Conservation (phyloP, 208 protist species). For the Trypanosoma rangeli region DNA sequence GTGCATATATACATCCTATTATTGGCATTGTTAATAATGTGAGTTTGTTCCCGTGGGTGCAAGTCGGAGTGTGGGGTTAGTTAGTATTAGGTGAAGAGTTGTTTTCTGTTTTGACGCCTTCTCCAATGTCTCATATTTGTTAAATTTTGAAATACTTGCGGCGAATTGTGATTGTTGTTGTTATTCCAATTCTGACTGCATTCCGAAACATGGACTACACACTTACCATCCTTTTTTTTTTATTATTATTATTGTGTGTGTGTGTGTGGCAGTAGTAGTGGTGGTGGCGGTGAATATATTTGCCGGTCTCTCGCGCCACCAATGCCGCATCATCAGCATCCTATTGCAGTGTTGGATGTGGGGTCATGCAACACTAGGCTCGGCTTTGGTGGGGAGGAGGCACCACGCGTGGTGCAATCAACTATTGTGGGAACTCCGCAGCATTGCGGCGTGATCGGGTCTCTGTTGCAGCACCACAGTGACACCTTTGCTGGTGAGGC, state of each 20-base stretch:
- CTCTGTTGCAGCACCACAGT: conserved; percentile 58
- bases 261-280: neutral
- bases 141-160: too few relatives aligned
- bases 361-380: conserved; percentile 93
- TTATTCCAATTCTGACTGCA: too few relatives aligned
- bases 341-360: conserved; percentile 94
- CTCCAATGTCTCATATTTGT: too few relatives aligned
- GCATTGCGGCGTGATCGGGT: conserved; percentile 57
- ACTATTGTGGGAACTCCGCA: conserved; percentile 72
- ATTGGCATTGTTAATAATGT: too few relatives aligned
- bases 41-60: conserved; percentile 2
- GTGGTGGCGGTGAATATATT: neutral
- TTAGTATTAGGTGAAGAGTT: conserved; percentile 14
- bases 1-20: conserved; percentile 6
- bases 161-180: too few relatives aligned
- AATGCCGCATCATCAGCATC: conserved; percentile 32
- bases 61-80: neutral
- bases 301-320: neutral
- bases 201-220: conserved; percentile 12
- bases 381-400: conserved; percentile 96
- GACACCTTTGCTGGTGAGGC: conserved; percentile 75
- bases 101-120: too few relatives aligned
- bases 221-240: conserved; percentile 8
- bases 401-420: conserved; percentile 90
- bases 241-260: conserved; percentile 2